These are phyloP conservation scores for Amniculicola lignicola DNA, from an alignment of 495 filamentous ascomycete genomes.

Conservation along the genomic window DNA sequence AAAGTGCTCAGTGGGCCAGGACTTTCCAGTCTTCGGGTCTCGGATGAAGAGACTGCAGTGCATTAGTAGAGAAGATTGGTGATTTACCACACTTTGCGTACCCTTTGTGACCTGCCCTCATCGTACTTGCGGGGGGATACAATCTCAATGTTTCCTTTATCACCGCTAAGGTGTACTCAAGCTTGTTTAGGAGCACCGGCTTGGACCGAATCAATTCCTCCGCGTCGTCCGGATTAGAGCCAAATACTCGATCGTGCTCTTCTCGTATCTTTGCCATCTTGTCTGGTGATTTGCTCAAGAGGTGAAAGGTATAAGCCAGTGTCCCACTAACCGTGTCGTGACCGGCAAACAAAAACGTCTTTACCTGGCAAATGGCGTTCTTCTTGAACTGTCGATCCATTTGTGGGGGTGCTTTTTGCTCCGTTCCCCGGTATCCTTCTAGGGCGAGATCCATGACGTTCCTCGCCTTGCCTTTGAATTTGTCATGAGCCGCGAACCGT, in stretches of 20 bases:
- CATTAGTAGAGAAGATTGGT: conserved; percentile 30
- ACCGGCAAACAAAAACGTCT: conserved; percentile 48
- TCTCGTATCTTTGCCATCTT: conserved; percentile 8
- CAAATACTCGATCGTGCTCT: conserved; percentile 13
- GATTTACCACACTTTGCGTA: conserved; percentile 26
- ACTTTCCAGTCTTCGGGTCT: no score
- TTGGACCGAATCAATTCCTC: conserved; percentile 5
- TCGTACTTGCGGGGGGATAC: conserved; percentile 9
- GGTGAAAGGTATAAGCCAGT: conserved; percentile 45
- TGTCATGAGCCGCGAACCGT: neutral
- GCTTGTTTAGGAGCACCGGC: conserved; percentile 16
- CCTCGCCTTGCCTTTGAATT: neutral
- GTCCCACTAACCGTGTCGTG: conserved; percentile 49
- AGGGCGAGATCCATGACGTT: conserved; percentile 9
- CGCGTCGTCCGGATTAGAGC: neutral
- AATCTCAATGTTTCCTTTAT: conserved; percentile 23
- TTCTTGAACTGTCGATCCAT: neutral
- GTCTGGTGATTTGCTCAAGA: conserved; percentile 47
- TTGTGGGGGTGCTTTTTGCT: neutral
- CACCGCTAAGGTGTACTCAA: conserved; percentile 11
- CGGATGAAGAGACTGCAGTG: conserved; percentile 20
- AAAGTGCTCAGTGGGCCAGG: no score
- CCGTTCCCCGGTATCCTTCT: conserved; percentile 3
- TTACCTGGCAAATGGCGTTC: conserved; percentile 6
- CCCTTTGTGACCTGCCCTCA: conserved; percentile 22